phyloP scores from a whole-genome alignment of 805 yeast species.

The Huiozyma naganishii region DNA sequence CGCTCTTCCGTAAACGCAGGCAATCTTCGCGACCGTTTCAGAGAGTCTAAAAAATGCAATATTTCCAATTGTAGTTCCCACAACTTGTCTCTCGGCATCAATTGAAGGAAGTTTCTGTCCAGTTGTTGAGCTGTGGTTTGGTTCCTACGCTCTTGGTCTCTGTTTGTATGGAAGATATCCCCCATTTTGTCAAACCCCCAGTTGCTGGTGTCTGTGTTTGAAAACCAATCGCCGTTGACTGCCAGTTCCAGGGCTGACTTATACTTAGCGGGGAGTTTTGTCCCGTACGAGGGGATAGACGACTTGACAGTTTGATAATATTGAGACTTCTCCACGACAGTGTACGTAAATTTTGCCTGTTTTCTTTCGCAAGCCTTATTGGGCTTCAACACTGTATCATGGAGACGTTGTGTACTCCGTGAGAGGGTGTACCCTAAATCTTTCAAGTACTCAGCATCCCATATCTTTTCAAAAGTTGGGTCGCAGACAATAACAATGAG shows the following conservation, averaged over 20 bases:
- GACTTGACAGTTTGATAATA: constrained; percentile 6
- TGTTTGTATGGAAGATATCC: constrained; percentile 1
- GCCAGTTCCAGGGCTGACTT: constrained; percentile 16
- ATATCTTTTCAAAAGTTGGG: constrained; percentile 15
- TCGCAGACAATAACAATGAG: constrained; percentile 20
- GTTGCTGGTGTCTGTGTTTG: background rate
- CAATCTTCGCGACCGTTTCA: constrained; percentile 10
- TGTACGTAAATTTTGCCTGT: constrained; percentile 16
- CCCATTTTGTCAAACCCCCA: constrained; percentile 18
- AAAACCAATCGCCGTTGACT: constrained; percentile 17
- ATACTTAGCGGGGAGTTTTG: background rate
- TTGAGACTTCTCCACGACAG: constrained; percentile 8
- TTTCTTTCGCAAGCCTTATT: background rate
- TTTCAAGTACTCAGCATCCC: constrained; percentile 21
- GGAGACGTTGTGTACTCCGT: constrained; percentile 15
- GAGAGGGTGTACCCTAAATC: constrained; percentile 16
- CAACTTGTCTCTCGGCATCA: constrained; percentile 14
- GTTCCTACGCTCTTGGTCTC: background rate
- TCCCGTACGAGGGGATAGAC: constrained; percentile 18
- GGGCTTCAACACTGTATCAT: constrained; percentile 6
- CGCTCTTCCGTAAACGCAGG: constrained; percentile 17
- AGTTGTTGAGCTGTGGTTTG: background rate
- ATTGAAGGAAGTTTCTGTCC: constrained; percentile 13
- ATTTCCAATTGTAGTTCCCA: constrained; percentile 20
- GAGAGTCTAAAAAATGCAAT: constrained; percentile 8